These are phyloP conservation scores for Anisodus tanguticus DNA, from an alignment of 257 asterid genomes.

Conservation along the genomic window DNA sequence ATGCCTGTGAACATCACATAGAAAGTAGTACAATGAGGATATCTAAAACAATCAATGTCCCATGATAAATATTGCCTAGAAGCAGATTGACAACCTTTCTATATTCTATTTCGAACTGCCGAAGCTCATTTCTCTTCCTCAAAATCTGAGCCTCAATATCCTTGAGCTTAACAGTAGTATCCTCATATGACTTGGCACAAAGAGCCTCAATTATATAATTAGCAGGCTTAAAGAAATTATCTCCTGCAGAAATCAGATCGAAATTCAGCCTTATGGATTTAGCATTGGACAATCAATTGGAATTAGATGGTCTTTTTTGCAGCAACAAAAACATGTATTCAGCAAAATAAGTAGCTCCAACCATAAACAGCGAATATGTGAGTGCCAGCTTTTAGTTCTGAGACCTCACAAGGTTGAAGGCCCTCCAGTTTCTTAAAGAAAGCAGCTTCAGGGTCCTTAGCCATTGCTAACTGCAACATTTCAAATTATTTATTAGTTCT, in stretches of 20 bases:
- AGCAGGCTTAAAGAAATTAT: constrained; percentile 97
- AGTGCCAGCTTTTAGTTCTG: constrained; percentile 95
- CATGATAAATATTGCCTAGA: background rate
- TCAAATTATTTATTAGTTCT: background rate
- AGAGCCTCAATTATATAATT: constrained; percentile 91
- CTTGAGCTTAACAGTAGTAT: constrained; percentile 80
- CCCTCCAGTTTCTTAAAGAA: constrained; percentile 98
- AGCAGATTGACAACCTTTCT: constrained; percentile 65
- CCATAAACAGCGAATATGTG: constrained; percentile 99
- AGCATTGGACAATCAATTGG: background rate
- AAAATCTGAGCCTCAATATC: constrained; percentile 93
- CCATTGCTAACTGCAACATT: constrained; percentile 56
- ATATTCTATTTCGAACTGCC: constrained; percentile 95
- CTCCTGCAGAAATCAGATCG: constrained; percentile 64
- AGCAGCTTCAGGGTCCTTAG: constrained; percentile 98
- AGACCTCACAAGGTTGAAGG: constrained; percentile 99
- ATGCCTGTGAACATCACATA: constrained; percentile 61
- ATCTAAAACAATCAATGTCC: background rate
- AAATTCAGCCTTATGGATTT: background rate
- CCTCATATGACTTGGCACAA: constrained; percentile 91
- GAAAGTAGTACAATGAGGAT: constrained; percentile 1
- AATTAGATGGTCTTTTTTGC: constrained; percentile 23
- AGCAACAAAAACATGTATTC: constrained; percentile 34
- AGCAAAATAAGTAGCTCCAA: constrained; percentile 50
- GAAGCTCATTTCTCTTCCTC: constrained; percentile 92